Base-by-base conservation (phyloP, 2,329 filamentous ascomycete genomes). In the Aspergillus phoenicis region DNA sequence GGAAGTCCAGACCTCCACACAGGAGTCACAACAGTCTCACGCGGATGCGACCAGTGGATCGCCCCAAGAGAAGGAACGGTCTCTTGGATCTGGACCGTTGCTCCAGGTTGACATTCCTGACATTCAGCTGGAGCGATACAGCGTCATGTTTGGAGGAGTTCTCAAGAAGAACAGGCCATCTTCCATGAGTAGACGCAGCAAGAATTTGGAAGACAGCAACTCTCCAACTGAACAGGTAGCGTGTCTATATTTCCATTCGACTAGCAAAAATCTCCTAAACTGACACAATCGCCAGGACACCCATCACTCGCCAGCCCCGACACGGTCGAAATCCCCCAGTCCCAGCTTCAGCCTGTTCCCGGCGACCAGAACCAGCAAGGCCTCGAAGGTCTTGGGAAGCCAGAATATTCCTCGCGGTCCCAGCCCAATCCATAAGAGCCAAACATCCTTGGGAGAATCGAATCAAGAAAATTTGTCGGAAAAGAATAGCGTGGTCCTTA, bases 101-200 rank as follows among this genome's bases (percentile, higher is more conserved):
- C 79, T 97, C 20, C 83, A 93, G 68, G 84, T 97, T 15, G 87
- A 93, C 56, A 95, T 97, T 60, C 93, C 94, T 0, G 85, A 85
- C 53, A 84, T 91, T 58, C 87, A 89, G 64, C 83, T 98, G 83
- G 94, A 97, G 73, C 83, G 94, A 52, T 98, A 97, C 68, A 97
- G 93, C 68, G 85, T 97, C 66, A 97, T 97, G 93, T 97, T 98
- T 71, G 87, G 89, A 58, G 85, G 85, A 39, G 82, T 97, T 6
- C 79, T 97, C 26, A 84, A 69, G 36, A 71, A 74, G 86, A 62
- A 73, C 62, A 65, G 71, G 33, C 66, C 71, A 36, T 68, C 75
- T 8, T 63, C 75, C 56, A 66, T 78, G 58, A 69, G 73, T 54
- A 70, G 77, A 59, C 71, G 75, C 47, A 78, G 74, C 58, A 76